Evolutionary conservation across 169 alveolate species (phyloP).

Genomic region (Plasmodium gallinaceum): DNA sequence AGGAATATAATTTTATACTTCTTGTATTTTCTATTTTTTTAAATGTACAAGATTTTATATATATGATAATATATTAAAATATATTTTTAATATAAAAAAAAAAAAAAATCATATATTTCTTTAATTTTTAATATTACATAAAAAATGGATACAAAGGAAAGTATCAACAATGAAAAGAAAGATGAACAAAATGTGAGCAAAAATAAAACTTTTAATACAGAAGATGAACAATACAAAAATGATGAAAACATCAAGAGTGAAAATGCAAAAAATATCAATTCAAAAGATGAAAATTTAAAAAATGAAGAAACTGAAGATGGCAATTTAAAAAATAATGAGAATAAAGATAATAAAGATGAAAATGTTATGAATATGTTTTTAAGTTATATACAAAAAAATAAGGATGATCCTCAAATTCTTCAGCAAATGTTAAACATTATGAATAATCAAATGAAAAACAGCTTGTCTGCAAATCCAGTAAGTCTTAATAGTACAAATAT

Average conservation of each 20-base stretch:
- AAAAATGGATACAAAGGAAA: constrained; percentile 14
- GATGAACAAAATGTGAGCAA: neutral
- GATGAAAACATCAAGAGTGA: neutral
- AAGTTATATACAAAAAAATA: constrained; percentile 58
- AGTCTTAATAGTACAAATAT: neutral
- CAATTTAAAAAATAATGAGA: neutral
- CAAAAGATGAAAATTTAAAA: constrained; percentile 6
- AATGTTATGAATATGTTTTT: constrained; percentile 62
- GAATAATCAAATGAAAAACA: constrained; percentile 17
- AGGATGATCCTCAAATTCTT: constrained; percentile 60
- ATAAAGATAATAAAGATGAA: constrained; percentile 14
- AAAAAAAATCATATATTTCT: too few species aligned
- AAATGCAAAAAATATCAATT: neutral
- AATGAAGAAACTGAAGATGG: neutral
- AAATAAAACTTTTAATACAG: neutral
- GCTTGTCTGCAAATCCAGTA: neutral
- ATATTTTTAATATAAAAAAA: too few species aligned
- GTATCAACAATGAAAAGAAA: constrained; percentile 12
- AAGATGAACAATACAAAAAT: neutral
- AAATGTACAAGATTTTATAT: too few species aligned
- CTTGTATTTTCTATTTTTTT: too few species aligned
- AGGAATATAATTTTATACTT: too few species aligned
- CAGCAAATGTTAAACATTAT: constrained; percentile 50
- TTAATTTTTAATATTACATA: neutral
- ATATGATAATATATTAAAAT: too few species aligned